Evolutionary conservation across 192 early-diverging fungal genomes (phyloP).

Genomic region (Gamsiella multidivaricata): DNA sequence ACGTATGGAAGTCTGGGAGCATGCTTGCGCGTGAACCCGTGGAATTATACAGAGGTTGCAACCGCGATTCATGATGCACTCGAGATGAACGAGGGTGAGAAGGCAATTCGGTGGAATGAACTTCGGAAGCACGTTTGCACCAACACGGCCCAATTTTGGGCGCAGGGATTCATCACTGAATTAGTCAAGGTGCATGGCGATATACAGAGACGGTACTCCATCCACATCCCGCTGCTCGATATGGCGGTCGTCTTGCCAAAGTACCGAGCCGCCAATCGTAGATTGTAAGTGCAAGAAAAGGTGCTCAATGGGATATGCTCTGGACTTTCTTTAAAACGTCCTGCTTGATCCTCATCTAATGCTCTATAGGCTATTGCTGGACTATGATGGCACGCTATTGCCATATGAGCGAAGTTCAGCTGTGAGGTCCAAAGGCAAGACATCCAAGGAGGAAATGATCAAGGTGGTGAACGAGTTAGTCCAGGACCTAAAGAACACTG

Average conservation of each 20-base stretch:
- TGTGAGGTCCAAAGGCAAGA: constrained; percentile 40
- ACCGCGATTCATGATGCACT: constrained; percentile 91
- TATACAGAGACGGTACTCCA: constrained; percentile 59
- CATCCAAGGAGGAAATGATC: constrained; percentile 71
- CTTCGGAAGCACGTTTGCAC: constrained; percentile 72
- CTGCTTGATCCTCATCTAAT: neutral
- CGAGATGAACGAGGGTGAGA: constrained; percentile 81
- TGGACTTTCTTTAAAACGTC: too few relatives aligned
- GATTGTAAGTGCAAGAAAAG: constrained; percentile 54
- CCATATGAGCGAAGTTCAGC: constrained; percentile 65
- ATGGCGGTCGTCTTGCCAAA: constrained; percentile 35
- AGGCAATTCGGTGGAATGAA: constrained; percentile 76
- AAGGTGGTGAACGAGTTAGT: constrained; percentile 62
- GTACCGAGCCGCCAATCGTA: constrained; percentile 40
- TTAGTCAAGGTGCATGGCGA: constrained; percentile 63
- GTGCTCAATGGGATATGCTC: neutral
- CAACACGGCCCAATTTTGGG: constrained; percentile 78
- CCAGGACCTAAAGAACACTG: constrained; percentile 71
- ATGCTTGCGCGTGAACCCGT: constrained; percentile 91
- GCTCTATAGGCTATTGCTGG: constrained; percentile 57
- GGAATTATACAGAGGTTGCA: constrained; percentile 92
- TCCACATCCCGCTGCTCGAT: constrained; percentile 59
- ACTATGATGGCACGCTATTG: constrained; percentile 79
- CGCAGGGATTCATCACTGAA: constrained; percentile 67
- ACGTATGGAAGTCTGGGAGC: constrained; percentile 92